Conservation (phyloP, 768 basidiomycete genomes). For the Lentinula guzmanii region DNA sequence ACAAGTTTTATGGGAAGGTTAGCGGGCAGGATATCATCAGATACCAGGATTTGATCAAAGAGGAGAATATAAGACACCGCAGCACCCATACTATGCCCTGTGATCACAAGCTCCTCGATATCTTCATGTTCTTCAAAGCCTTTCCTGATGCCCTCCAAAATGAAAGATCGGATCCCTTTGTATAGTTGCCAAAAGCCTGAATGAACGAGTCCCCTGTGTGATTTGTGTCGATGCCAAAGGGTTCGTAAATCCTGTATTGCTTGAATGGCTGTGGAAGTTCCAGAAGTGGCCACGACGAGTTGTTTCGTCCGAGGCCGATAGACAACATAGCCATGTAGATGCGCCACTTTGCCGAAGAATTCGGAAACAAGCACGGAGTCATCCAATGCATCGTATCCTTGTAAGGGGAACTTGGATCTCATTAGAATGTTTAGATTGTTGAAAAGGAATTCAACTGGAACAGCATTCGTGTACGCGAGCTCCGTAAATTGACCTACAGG, state of each 20-base stretch:
- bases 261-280: constrained; percentile 37
- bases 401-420: constrained; percentile 41
- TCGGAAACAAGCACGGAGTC: constrained; percentile 27
- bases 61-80: constrained; percentile 45
- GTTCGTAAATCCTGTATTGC: constrained; percentile 42
- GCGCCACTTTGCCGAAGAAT: constrained; percentile 35
- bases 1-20: constrained; percentile 32
- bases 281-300: constrained; percentile 47
- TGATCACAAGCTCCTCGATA: constrained; percentile 37
- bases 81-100: constrained; percentile 56
- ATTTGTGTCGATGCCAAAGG: constrained; percentile 31
- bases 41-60: constrained; percentile 35
- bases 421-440: constrained; percentile 30
- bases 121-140: constrained; percentile 28
- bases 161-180: constrained; percentile 28
- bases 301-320: constrained; percentile 39
- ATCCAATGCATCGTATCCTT: constrained; percentile 35
- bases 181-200: constrained; percentile 52
- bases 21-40: constrained; percentile 17
- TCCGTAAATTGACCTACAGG: constrained; percentile 50
- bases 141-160: constrained; percentile 30
- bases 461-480: constrained; percentile 36
- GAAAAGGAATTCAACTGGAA: constrained; percentile 36
- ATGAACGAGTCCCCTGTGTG: constrained; percentile 36
- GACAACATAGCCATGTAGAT: constrained; percentile 40